phyloP scores from a whole-genome alignment of 2,329 filamentous ascomycete genomes.

The Zymoseptoria passerinii region DNA sequence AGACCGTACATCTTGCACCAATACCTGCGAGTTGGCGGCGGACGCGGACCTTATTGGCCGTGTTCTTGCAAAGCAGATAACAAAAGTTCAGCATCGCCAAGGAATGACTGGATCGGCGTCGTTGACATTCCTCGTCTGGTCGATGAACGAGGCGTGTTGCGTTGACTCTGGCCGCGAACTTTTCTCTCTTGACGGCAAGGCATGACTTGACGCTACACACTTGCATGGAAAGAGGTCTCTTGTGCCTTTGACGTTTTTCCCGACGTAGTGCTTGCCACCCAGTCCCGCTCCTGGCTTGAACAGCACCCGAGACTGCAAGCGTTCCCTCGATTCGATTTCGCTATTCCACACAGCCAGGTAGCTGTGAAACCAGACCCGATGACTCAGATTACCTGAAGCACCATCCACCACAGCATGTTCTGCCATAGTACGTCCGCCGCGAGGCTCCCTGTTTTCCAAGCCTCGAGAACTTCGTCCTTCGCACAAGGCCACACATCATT shows the following conservation, averaged over 20 bases:
- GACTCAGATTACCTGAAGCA: background rate
- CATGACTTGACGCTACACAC: background rate
- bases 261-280: background rate
- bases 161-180: too few species aligned
- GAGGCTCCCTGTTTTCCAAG: background rate
- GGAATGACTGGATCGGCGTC: too few species aligned
- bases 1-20: constrained; percentile 16
- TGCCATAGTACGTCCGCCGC: background rate
- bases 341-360: background rate
- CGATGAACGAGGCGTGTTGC: too few species aligned
- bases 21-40: constrained; percentile 20
- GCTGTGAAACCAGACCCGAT: background rate
- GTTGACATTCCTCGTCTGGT: too few species aligned
- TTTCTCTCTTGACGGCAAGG: background rate
- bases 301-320: background rate
- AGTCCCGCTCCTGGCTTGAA: background rate
- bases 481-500: background rate
- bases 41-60: background rate
- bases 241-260: background rate
- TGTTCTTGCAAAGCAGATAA: background rate
- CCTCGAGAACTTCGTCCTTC: background rate
- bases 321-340: background rate
- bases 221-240: background rate
- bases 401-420: background rate
- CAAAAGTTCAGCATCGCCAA: too few species aligned